Evolutionary conservation across 805 yeast genomes (phyloP).

Genomic region (Metschnikowia similis): DNA sequence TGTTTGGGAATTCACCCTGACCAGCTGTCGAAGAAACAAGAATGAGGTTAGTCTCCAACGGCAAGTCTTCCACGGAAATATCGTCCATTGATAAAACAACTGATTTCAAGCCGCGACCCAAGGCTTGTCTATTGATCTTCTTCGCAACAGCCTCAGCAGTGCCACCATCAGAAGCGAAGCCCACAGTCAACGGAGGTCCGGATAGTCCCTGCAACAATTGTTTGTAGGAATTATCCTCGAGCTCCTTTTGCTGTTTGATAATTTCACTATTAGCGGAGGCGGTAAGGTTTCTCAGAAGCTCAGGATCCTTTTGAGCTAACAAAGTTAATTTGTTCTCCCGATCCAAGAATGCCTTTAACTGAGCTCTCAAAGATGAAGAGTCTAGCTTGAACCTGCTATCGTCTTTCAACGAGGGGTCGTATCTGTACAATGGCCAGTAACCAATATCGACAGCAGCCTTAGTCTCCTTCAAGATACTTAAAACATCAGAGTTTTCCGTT

Average conservation of each 20-base stretch:
- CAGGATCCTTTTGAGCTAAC: slow-evolving; percentile 66
- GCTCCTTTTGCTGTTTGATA: slow-evolving; percentile 53
- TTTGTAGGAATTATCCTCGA: slow-evolving; percentile 74
- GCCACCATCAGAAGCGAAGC: slow-evolving; percentile 91
- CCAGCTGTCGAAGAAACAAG: slow-evolving; percentile 75
- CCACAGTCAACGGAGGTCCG: slow-evolving; percentile 86
- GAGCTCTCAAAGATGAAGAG: slow-evolving; percentile 74
- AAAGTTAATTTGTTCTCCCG: slow-evolving; percentile 85
- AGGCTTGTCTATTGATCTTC: slow-evolving; percentile 71
- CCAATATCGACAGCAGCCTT: slow-evolving; percentile 89
- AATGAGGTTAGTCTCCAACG: slow-evolving; percentile 64
- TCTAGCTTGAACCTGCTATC: slow-evolving; percentile 72
- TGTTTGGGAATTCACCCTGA: slow-evolving; percentile 83
- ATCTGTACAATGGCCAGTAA: slow-evolving; percentile 94
- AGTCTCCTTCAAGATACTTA: slow-evolving; percentile 78
- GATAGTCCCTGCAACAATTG: slow-evolving; percentile 78
- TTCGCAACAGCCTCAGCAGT: slow-evolving; percentile 80
- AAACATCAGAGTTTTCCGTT: slow-evolving; percentile 60
- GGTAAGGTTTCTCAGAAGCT: slow-evolving; percentile 67
- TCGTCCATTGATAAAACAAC: slow-evolving; percentile 69
- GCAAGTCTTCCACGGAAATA: slow-evolving; percentile 64
- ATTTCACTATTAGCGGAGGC: slow-evolving; percentile 57
- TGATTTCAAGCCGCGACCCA: slow-evolving; percentile 72
- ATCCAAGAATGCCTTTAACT: slow-evolving; percentile 74
- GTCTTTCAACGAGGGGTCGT: slow-evolving; percentile 56